Evolutionary conservation across 148 eudicot genomes (phyloP).

Genomic region (Gaultheria prostrata): DNA sequence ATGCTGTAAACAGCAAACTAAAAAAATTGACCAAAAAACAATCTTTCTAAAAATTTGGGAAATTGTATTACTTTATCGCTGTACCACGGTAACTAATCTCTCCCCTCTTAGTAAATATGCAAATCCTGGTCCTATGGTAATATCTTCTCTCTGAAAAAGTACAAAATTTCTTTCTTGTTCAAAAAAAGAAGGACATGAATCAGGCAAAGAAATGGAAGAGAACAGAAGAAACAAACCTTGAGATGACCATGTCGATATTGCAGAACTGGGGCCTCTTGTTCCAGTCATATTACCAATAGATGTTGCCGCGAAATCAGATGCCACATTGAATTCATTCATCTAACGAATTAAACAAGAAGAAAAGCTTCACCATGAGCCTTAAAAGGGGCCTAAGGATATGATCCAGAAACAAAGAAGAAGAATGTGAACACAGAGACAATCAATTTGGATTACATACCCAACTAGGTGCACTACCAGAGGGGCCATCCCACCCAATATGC

Average conservation of each 20-base stretch:
- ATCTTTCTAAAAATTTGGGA: no score
- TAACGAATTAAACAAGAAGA: slow-evolving; percentile 2
- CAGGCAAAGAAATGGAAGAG: not conserved
- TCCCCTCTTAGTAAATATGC: not conserved
- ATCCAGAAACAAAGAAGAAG: not conserved
- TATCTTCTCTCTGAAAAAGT: not conserved
- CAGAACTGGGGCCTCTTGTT: slow-evolving; percentile 36
- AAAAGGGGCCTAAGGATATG: not conserved
- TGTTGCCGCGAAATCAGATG: slow-evolving; percentile 44
- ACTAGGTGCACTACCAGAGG: slow-evolving; percentile 57
- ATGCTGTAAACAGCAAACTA: no score
- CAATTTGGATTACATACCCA: slow-evolving; percentile 40
- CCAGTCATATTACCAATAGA: slow-evolving; percentile 38
- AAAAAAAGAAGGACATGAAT: not conserved
- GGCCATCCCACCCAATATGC: slow-evolving; percentile 75
- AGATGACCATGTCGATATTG: slow-evolving; percentile 61
- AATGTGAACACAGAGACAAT: not conserved
- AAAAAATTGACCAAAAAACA: no score
- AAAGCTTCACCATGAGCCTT: no score
- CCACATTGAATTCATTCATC: slow-evolving; percentile 50
- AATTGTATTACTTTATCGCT: not conserved
- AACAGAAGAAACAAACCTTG: slow-evolving; percentile 40
- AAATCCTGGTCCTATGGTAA: not conserved
- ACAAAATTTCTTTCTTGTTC: not conserved
- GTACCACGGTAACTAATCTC: not conserved